Conservation (phyloP, 1,284 basidiomycete species). For the Boletus sp. region DNA sequence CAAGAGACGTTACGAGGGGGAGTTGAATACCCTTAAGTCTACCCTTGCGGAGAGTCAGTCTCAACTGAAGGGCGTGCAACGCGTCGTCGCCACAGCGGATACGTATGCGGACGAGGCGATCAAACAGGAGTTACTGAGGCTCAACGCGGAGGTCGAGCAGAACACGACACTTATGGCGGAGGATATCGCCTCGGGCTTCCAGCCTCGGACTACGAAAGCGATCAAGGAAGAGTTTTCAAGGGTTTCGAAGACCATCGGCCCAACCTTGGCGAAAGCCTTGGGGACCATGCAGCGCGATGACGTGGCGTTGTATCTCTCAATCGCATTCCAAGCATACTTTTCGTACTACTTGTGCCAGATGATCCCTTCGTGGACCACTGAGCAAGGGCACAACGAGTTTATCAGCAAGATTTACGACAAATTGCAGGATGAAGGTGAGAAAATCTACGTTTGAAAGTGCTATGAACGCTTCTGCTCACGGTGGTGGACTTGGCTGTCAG, state of each 20-base stretch:
- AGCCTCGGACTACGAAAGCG: neutral
- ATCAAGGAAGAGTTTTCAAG: constrained; percentile 1
- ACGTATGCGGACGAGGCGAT: constrained; percentile 6
- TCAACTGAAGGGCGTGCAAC: neutral
- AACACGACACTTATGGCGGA: constrained; percentile 10
- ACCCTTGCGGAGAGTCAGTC: neutral
- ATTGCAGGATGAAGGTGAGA: constrained; percentile 7
- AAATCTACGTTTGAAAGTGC: neutral
- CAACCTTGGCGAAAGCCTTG: neutral
- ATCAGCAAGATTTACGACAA: constrained; percentile 6
- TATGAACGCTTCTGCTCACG: neutral
- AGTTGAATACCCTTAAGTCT: neutral
- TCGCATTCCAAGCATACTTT: constrained; percentile 13
- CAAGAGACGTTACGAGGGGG: neutral
- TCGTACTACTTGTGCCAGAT: neutral
- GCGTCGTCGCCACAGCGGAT: constrained; percentile 7
- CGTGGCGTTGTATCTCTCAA: constrained; percentile 5
- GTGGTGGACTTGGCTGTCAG: neutral
- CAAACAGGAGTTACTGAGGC: constrained; percentile 2
- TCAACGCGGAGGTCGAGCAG: constrained; percentile 15
- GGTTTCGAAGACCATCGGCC: neutral
- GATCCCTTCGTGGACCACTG: constrained; percentile 14
- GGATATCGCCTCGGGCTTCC: neutral
- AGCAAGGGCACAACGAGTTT: constrained; percentile 1
- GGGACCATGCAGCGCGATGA: neutral